Evolutionary conservation across 345 rosid genomes (phyloP), one percentile per base, ranked within the genome.

Genomic region (Mercurialis annua): DNA sequence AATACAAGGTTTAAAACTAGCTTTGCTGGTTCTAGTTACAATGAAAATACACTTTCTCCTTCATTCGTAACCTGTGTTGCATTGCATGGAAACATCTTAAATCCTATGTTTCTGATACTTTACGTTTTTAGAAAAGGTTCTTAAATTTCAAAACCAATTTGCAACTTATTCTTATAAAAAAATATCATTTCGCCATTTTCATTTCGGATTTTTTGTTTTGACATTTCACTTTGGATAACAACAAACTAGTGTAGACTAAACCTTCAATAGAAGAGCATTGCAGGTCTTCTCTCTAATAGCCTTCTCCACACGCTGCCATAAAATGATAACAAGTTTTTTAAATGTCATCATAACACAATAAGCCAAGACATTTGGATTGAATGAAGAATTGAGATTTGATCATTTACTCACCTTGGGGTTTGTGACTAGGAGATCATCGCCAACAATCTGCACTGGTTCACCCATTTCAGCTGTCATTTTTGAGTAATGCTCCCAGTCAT

Each of bases 221-320:
- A n/a, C n/a, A n/a, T n/a, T 36, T 23, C 21, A 17, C 23, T 31
- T 55, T 1, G 10, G 21, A 36, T 10, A 11, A 10, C 38, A 14
- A 31, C 4, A 8, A 17, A 43, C 2, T 48, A 36, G 42, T 34
- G 31, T 15, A 20, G 9, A 34, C 0, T 55, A n/a, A n/a, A 93
- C 97, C 98, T 91, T 94, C 59, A 94, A 87, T 24, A 94, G 92
- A 69, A 94, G 97, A 65, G 98, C 98, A 68, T 94, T 94, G 90
- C 98, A 91, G 55, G 90, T 43, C 62, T 89, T 89, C 69, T 91
- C 99, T 0, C 67, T 76, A 49, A 94, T 89, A 0, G 98, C 99
- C 85, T 94, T 94, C 16, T 73, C 92, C 68, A 94, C 99, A 64
- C 99, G 83, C 99, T 94, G 85, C 65, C 73, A 36, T 18, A 62